These are phyloP conservation scores for Brassica hybrid DNA, from an alignment of 441 rosid species.

Conservation along the genomic window DNA sequence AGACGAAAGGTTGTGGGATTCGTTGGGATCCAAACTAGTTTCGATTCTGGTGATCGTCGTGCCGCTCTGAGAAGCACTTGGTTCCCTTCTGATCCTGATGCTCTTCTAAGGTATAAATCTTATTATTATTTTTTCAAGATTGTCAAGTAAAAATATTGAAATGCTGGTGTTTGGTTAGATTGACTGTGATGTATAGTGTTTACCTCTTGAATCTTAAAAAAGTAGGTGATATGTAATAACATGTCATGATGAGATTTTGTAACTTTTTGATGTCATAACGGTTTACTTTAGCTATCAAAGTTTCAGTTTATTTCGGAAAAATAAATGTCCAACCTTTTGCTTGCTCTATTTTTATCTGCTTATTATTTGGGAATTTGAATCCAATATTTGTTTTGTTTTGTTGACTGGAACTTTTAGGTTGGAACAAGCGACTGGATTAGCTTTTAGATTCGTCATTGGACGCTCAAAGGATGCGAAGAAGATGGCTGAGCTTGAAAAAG, in stretches of 20 bases:
- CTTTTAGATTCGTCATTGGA: constrained; percentile 79
- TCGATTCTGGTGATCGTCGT: constrained; percentile 59
- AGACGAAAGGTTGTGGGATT: constrained; percentile 71
- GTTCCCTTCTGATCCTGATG: constrained; percentile 15
- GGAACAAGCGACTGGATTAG: constrained; percentile 88
- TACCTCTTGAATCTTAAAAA: too few species aligned
- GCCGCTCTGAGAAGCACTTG: constrained; percentile 33
- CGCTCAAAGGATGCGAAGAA: constrained; percentile 60
- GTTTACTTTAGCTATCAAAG: too few species aligned
- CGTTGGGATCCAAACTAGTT: constrained; percentile 82
- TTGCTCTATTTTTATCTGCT: background rate
- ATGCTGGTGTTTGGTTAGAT: background rate
- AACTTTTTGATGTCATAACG: too few species aligned
- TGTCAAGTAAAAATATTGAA: background rate
- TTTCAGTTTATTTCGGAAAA: too few species aligned
- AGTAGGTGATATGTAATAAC: too few species aligned
- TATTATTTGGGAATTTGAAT: background rate
- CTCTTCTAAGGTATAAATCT: background rate
- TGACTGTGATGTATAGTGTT: background rate
- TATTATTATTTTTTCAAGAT: background rate
- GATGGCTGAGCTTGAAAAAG: constrained; percentile 68
- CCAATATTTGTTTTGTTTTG: constrained; percentile 1
- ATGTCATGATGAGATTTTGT: too few species aligned
- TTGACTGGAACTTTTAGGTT: constrained; percentile 47
- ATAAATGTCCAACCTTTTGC: background rate